Evolutionary conservation across 139 green algal genomes (phyloP).

Genomic region (Pycnococcus provasolii): DNA sequence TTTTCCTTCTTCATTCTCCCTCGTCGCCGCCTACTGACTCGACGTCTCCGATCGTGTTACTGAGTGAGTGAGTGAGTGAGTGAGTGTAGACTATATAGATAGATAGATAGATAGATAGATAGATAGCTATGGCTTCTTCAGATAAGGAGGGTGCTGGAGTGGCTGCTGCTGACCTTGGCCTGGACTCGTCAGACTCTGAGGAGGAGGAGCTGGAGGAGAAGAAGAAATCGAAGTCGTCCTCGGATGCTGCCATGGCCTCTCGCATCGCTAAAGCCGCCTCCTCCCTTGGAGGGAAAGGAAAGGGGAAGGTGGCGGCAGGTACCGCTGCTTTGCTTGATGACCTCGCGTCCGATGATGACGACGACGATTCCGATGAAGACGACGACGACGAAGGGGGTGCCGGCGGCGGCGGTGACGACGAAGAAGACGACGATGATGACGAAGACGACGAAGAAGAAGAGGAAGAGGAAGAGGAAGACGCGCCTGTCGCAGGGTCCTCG

Average conservation of each 20-base stretch:
- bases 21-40: no score
- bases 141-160: no score
- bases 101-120: no score
- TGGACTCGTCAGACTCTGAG: no score
- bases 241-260: background rate
- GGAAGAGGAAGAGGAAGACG: constrained; percentile 15
- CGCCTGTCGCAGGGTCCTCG: constrained; percentile 4
- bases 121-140: no score
- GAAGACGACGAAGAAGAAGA: constrained; percentile 23
- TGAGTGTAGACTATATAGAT: no score
- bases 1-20: no score
- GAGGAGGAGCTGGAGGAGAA: constrained; percentile 7
- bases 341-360: background rate
- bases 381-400: background rate
- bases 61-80: no score
- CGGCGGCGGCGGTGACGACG: background rate
- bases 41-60: no score
- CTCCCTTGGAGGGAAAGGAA: background rate
- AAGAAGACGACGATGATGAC: constrained; percentile 6
- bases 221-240: background rate
- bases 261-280: background rate
- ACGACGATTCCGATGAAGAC: background rate
- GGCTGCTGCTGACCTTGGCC: no score
- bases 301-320: background rate
- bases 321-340: background rate